Evolutionary conservation across 306 rosid species (phyloP), one percentile per base, ranked within the genome.

Genomic region (Cajanus cajan): DNA sequence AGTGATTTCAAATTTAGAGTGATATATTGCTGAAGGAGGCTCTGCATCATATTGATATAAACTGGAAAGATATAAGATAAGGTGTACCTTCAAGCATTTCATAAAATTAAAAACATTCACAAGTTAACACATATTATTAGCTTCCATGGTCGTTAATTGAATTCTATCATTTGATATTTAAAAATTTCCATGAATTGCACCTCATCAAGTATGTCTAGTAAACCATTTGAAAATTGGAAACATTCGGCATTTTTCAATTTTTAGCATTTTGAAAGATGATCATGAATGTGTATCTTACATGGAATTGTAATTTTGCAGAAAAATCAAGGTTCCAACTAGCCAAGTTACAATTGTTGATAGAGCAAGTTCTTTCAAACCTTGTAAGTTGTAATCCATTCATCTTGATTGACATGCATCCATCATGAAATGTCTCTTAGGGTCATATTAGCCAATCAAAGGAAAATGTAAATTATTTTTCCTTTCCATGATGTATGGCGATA

Each of bases 321-420:
- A 31, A 64, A 51, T n/a, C 11, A 24, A 7, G 12, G 4, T 13
- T 65, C n/a, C 21, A 50, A 33, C 12, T 13, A 15, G 44, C 43
- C 16, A 12, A 9, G 47, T 18, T 31, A 19, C 52, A 19, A 31
- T 62, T 19, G 54, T 80, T 73, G 80, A 73, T 3, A 65, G 79
- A 80, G 79, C 79, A 24, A 51, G n/a, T 1, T 44, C 68, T 65
- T 73, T 80, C 74, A 64, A 41, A 73, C 13, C 77, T 33, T 37
- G 24, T 14, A 43, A 79, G n/a, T n/a, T n/a, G n/a, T n/a, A n/a
- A n/a, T 45, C 78, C 83, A 0, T 79, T 48, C 61, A 70, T 79
- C 41, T 10, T 19, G 47, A 0, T 36, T 59, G 59, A 58, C 16
- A 72, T 63, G 57, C 22, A 2, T 50, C 57, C 57, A n/a, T 16